Percentiles rank a stretch among this genome's conserved stretches.
These are phyloP conservation scores for Penicillium simplicissimum DNA, from an alignment of 495 filamentous ascomycete species.

Conservation along the genomic window DNA sequence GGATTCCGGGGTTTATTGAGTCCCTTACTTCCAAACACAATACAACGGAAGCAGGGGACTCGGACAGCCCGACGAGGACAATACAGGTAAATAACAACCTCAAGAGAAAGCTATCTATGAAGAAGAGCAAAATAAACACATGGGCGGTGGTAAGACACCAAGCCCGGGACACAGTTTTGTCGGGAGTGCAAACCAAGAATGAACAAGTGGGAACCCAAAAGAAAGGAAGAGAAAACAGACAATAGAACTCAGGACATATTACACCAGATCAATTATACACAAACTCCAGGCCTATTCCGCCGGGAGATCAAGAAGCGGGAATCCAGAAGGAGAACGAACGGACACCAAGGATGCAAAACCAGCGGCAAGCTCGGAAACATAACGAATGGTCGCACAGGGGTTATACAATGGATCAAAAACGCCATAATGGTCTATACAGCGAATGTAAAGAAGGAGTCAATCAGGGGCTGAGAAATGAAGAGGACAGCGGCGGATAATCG, in stretches of 20 bases:
- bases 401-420: constrained; percentile 25
- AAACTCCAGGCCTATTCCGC: constrained; percentile 25
- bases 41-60: constrained; percentile 10
- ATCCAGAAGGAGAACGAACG: constrained; percentile 15
- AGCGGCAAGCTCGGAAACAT: constrained; percentile 18
- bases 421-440: constrained; percentile 33
- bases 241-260: constrained; percentile 20
- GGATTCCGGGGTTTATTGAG: not conserved
- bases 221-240: constrained; percentile 11
- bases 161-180: not conserved
- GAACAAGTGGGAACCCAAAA: not conserved
- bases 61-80: not conserved
- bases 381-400: constrained; percentile 10
- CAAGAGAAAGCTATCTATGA: constrained; percentile 16
- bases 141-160: not conserved
- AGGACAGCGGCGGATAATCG: not conserved
- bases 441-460: constrained; percentile 20
- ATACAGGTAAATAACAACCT: constrained; percentile 19
- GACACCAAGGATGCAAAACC: constrained; percentile 29
- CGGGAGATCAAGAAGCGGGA: constrained; percentile 11
- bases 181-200: constrained; percentile 7
- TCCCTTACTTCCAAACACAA: constrained; percentile 12
- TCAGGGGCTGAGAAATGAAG: not conserved
- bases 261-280: constrained; percentile 24
- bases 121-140: constrained; percentile 11